These are phyloP conservation scores for Lodderomyces theae DNA, from an alignment of 1,139 yeast genomes.

Conservation along the genomic window DNA sequence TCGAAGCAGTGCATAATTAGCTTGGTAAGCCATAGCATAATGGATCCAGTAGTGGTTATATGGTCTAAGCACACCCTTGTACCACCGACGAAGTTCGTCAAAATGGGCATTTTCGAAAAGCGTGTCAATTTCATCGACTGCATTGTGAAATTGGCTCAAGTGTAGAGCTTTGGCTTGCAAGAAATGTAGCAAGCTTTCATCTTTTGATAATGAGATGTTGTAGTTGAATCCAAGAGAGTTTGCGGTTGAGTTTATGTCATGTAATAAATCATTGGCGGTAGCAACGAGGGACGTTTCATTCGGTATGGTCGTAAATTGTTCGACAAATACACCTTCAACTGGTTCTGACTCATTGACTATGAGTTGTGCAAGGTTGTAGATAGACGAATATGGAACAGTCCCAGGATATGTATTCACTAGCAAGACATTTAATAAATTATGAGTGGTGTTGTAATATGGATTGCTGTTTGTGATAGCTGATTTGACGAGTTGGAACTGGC, in stretches of 20 bases:
- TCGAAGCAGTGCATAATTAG: constrained; percentile 13
- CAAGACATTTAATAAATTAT: constrained; percentile 16
- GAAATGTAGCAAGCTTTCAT: constrained; percentile 19
- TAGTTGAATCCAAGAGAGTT: constrained; percentile 9
- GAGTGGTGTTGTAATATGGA: constrained; percentile 10
- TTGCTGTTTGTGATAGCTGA: neutral
- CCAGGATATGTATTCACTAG: constrained; percentile 17
- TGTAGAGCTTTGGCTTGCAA: constrained; percentile 24
- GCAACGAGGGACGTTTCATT: constrained; percentile 9
- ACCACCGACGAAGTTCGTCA: constrained; percentile 28
- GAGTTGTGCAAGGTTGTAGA: constrained; percentile 6
- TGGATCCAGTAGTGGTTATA: constrained; percentile 31
- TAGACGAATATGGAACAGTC: constrained; percentile 10
- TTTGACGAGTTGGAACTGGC: constrained; percentile 4
- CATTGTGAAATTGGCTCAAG: constrained; percentile 20
- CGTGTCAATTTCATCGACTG: constrained; percentile 16
- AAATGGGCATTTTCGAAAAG: constrained; percentile 18
- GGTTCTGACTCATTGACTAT: neutral
- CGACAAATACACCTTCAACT: constrained; percentile 11
- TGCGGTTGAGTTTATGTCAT: constrained; percentile 11
- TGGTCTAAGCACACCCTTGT: constrained; percentile 27
- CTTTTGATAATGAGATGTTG: neutral
- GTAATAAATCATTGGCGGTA: constrained; percentile 20
- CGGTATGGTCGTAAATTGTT: constrained; percentile 14
- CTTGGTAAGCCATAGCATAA: constrained; percentile 20